Percentiles rank a stretch among this genome's conserved stretches.
These are phyloP conservation scores for Pezicula rhizophila DNA, from an alignment of 2,329 filamentous ascomycete genomes.

Conservation along the genomic window DNA sequence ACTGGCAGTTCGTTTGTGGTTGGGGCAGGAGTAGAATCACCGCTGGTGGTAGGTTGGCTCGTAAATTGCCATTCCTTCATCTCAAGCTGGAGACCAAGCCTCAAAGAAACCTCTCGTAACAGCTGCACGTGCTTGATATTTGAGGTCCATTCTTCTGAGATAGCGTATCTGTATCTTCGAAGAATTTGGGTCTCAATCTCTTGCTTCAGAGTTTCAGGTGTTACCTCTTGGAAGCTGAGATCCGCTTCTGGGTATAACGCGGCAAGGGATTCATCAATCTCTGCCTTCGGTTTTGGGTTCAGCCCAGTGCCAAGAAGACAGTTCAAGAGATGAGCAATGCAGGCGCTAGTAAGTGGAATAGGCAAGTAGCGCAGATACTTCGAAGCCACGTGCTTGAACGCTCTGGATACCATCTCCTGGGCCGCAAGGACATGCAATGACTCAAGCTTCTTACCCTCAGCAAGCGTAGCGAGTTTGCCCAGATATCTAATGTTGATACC, in stretches of 20 bases:
- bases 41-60: slow-evolving; percentile 32
- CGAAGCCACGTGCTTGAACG: slow-evolving; percentile 88
- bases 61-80: slow-evolving; percentile 70
- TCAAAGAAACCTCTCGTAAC: slow-evolving; percentile 81
- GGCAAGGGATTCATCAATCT: slow-evolving; percentile 69
- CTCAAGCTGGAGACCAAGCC: slow-evolving; percentile 82
- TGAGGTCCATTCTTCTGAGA: slow-evolving; percentile 63
- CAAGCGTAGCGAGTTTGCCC: slow-evolving; percentile 71
- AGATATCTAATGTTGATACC: slow-evolving; percentile 96
- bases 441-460: slow-evolving; percentile 64
- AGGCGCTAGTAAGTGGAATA: slow-evolving; percentile 71
- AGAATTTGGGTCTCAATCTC: slow-evolving; percentile 67
- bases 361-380: slow-evolving; percentile 75
- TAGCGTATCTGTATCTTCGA: slow-evolving; percentile 69
- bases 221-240: slow-evolving; percentile 73
- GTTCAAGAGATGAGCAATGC: slow-evolving; percentile 83
- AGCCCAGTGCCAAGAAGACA: slow-evolving; percentile 76
- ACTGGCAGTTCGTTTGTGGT: slow-evolving; percentile 28
- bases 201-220: slow-evolving; percentile 62
- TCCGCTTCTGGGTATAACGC: slow-evolving; percentile 76
- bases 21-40: slow-evolving; percentile 26
- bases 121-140: slow-evolving; percentile 71
- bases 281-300: slow-evolving; percentile 71
- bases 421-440: slow-evolving; percentile 72
- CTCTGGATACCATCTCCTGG: slow-evolving; percentile 92